These are phyloP conservation scores for Mycena floridula DNA, from an alignment of 768 basidiomycete species.

Conservation along the genomic window DNA sequence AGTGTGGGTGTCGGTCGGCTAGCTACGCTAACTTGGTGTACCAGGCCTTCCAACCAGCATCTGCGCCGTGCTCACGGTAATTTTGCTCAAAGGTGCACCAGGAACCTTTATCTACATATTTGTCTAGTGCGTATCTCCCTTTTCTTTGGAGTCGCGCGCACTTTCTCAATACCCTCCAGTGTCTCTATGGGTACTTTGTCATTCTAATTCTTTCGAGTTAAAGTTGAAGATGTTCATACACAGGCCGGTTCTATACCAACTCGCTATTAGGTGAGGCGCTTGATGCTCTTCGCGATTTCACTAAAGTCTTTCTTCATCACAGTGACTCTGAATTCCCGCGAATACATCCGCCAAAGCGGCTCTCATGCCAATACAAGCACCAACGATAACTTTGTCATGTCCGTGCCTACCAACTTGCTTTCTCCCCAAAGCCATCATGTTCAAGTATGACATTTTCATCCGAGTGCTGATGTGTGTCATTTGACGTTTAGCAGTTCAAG, in stretches of 20 bases:
- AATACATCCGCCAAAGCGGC: conserved; percentile 5
- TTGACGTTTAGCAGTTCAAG: too few species aligned
- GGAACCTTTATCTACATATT: too few species aligned
- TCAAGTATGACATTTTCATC: too few species aligned
- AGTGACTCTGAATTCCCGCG: conserved; percentile 6
- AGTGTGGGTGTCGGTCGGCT: neutral
- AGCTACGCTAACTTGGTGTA: neutral
- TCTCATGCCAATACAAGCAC: neutral
- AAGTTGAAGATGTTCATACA: neutral
- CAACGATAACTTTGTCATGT: neutral
- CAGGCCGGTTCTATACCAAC: neutral
- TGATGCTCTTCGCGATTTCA: conserved; percentile 3
- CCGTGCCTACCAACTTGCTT: too few species aligned
- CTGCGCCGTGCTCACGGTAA: conserved; percentile 1
- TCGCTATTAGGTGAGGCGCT: neutral
- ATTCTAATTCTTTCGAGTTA: neutral
- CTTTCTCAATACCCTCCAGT: too few species aligned
- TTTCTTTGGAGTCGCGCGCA: too few species aligned
- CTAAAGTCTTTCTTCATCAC: conserved; percentile 6
- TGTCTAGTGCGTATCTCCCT: too few species aligned
- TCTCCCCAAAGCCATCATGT: too few species aligned
- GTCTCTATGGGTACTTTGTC: neutral
- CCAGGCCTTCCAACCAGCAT: conserved; percentile 6
- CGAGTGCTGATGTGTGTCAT: too few species aligned
- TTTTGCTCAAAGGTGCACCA: conserved; percentile 2